Base-by-base conservation (phyloP, 2,329 filamentous ascomycete genomes). In the Alternaria infectoria region DNA sequence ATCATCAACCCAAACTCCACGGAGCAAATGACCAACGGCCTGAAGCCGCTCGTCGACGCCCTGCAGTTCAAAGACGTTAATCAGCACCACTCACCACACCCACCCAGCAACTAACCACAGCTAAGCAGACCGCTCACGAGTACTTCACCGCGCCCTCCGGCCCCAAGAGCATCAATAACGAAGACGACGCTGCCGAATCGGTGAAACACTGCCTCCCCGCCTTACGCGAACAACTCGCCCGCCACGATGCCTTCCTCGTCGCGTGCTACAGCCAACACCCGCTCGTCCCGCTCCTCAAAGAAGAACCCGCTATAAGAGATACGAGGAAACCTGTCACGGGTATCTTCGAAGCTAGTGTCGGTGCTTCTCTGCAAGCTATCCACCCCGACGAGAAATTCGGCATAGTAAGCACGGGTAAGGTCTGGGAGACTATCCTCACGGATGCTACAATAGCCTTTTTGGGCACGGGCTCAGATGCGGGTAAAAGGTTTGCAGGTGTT, bases 181-280 rank as follows among this genome's bases (percentile, higher is more conserved):
- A 87, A 68, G 80, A 85, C 12, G 92, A 93, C 76, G 90, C 93
- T 6, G 77, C 81, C 2, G 77, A 83, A 54, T 94, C 91, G 69
- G 86, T 88, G 1, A 75, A 85, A 2, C 86, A 88, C 60, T 91
- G 92, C 54, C 81, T 90, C 15, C 81, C 83, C 1, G 83, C 88
- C 62, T 76, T 92, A 6, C 76, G 81, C 25, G 76, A 83, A 2
- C 63, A 80, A 1, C 76, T 86, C 0, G 62, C 77, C 3, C 71
- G 80, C 26, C 88, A 92, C 77, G 89, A 96, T 74, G 93, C 86
- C n/a, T 90, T 96, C 65, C 85, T 97, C 1, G 86, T 97, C 3
- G 93, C 93, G 19, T 97, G 95, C 81, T 98, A 93, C 82, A 96
- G 92, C 63, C 88, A 91, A 1, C 93, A 97, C 74, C 89, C 91